phyloP scores from a whole-genome alignment of 208 protist species.

The Leishmania arabica region DNA sequence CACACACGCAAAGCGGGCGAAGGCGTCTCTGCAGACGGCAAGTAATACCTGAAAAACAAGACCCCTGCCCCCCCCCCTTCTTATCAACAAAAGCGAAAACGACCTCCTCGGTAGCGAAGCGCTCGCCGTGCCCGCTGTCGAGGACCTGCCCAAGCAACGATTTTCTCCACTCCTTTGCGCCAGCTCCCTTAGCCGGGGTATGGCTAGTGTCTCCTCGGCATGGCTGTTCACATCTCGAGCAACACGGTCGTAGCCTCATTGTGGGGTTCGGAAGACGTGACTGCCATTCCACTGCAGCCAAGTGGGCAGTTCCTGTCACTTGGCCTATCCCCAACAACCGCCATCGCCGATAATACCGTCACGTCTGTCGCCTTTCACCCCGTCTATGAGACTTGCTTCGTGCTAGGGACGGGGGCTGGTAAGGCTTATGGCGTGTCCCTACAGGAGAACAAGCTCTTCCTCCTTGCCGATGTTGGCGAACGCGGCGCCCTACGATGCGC shows the following conservation, averaged over 20 bases:
- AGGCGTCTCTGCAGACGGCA: too few species aligned
- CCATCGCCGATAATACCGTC: slow-evolving; percentile 1
- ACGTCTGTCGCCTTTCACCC: slow-evolving; percentile 35
- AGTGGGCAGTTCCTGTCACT: slow-evolving; percentile 22
- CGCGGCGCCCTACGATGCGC: slow-evolving; percentile 25
- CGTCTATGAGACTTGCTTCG: slow-evolving; percentile 32
- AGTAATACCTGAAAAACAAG: too few species aligned
- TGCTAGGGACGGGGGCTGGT: slow-evolving; percentile 39
- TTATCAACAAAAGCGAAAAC: background rate
- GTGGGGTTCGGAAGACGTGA: slow-evolving; percentile 10
- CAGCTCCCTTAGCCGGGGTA: background rate
- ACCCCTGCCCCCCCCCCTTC: too few species aligned
- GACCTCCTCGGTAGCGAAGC: background rate
- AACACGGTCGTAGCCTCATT: slow-evolving; percentile 24
- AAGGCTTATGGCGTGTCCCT: slow-evolving; percentile 45
- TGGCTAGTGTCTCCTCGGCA: background rate
- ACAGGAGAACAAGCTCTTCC: slow-evolving; percentile 49
- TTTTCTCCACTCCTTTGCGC: background rate
- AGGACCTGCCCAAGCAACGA: background rate
- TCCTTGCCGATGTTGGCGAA: slow-evolving; percentile 30
- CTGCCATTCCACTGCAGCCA: slow-evolving; percentile 3
- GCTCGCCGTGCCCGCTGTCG: background rate
- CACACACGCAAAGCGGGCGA: too few species aligned
- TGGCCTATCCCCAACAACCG: background rate
- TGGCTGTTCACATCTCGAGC: slow-evolving; percentile 24